Evolutionary conservation across 768 basidiomycete species (phyloP).

Genomic region (Tephrocybe rancida): DNA sequence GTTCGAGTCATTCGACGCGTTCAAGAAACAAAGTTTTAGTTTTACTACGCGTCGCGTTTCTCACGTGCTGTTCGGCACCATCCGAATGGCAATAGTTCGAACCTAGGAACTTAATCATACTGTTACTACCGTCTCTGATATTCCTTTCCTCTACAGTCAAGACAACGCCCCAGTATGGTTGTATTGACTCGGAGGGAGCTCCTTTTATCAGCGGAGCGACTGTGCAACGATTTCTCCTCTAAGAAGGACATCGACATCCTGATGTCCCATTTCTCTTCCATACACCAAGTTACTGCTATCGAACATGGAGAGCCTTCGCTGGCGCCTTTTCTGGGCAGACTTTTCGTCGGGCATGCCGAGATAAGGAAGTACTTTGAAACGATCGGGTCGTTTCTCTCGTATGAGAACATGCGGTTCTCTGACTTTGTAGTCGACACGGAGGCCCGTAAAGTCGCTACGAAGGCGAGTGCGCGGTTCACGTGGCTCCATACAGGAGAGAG

Average conservation of each 20-base stretch:
- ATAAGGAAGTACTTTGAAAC: constrained; percentile 51
- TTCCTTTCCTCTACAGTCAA: too few relatives aligned
- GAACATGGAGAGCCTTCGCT: constrained; percentile 58
- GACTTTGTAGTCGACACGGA: constrained; percentile 58
- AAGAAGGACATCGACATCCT: constrained; percentile 44
- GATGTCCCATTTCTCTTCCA: constrained; percentile 52
- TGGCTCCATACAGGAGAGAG: constrained; percentile 54
- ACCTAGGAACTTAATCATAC: too few relatives aligned
- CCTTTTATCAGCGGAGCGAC: constrained; percentile 42
- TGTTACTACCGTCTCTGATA: too few relatives aligned
- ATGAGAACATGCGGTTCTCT: constrained; percentile 54
- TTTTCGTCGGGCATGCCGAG: constrained; percentile 45
- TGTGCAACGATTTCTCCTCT: constrained; percentile 55
- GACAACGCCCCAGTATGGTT: not conserved
- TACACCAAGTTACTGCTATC: constrained; percentile 41
- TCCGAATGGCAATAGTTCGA: too few relatives aligned
- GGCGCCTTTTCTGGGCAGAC: constrained; percentile 62
- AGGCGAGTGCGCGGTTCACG: constrained; percentile 55
- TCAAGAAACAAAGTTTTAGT: too few relatives aligned
- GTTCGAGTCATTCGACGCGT: too few relatives aligned
- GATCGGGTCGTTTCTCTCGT: constrained; percentile 47
- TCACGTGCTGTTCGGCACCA: too few relatives aligned
- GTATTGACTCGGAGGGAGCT: constrained; percentile 32
- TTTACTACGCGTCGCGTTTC: too few relatives aligned
- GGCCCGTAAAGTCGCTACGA: constrained; percentile 51